Percentiles rank a stretch among this genome's conserved stretches.
These are phyloP conservation scores for Hordeum pubiflorum DNA, from an alignment of 202 grass and related monocot species.

Conservation along the genomic window DNA sequence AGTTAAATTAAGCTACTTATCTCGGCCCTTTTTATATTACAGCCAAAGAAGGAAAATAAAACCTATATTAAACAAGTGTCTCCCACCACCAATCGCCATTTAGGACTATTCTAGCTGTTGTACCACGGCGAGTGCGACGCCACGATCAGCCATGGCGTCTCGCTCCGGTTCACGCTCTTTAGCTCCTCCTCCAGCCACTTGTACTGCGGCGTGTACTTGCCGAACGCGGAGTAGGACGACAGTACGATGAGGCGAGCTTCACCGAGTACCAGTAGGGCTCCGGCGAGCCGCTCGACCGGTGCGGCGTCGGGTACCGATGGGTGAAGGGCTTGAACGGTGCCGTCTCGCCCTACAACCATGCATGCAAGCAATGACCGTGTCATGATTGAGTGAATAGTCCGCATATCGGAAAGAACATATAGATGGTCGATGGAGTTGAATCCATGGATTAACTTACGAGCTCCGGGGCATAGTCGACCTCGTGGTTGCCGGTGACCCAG, in stretches of 20 bases:
- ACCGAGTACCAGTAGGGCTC: slow-evolving; percentile 59
- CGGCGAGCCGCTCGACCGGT: slow-evolving; percentile 28
- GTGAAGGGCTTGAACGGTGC: slow-evolving; percentile 40
- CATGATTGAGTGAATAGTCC: too few species aligned
- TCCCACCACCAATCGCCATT: too few species aligned
- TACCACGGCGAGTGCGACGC: slow-evolving; percentile 58
- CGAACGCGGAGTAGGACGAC: slow-evolving; percentile 55
- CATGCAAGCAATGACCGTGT: too few species aligned
- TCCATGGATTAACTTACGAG: neutral
- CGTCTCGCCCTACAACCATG: slow-evolving; percentile 18
- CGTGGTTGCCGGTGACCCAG: slow-evolving; percentile 63
- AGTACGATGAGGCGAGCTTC: slow-evolving; percentile 52
- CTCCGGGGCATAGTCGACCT: slow-evolving; percentile 50
- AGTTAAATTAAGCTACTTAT: too few species aligned
- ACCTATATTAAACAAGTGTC: too few species aligned
- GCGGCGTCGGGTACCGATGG: slow-evolving; percentile 55
- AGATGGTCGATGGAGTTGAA: too few species aligned
- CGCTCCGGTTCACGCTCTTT: slow-evolving; percentile 14
- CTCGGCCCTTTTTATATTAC: too few species aligned
- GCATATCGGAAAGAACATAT: too few species aligned
- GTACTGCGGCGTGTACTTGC: slow-evolving; percentile 58
- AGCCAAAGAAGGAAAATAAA: too few species aligned
- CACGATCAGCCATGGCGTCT: slow-evolving; percentile 51
- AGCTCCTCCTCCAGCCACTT: slow-evolving; percentile 59
- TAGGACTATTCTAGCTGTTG: too few species aligned